A percentile compares a stretch with the other conserved stretches of the same genome.
Conservation (phyloP, 257 asterid genomes). For the Lithospermum erythrorhizon region DNA sequence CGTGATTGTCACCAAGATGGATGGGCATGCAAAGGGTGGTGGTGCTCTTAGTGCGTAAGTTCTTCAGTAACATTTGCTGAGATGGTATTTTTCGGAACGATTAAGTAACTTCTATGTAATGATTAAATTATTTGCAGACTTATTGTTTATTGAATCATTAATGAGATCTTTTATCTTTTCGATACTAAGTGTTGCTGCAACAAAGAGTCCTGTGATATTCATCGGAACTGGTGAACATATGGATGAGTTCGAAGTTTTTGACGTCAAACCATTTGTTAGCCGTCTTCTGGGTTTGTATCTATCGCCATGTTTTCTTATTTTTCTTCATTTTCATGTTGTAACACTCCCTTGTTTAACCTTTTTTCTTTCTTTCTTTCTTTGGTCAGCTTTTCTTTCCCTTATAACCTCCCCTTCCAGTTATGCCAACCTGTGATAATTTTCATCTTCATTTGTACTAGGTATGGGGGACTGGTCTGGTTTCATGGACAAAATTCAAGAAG, state of each 20-base stretch:
- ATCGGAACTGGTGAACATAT: conserved; percentile 97
- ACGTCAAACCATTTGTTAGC: conserved; percentile 95
- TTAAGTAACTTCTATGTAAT: too few relatives aligned
- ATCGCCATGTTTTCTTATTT: too few relatives aligned
- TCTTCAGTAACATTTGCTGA: not conserved
- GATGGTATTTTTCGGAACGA: too few relatives aligned
- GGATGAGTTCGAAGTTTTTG: conserved; percentile 96
- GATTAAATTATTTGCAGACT: too few relatives aligned
- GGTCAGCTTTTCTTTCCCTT: too few relatives aligned
- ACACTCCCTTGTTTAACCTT: not conserved
- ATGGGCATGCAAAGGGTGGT: conserved; percentile 99
- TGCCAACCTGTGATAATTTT: not conserved
- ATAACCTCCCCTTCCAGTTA: not conserved
- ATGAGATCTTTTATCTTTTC: not conserved
- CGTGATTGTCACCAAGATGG: conserved; percentile 95
- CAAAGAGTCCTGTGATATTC: conserved; percentile 90
- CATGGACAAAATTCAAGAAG: conserved; percentile 94
- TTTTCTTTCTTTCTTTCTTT: not conserved
- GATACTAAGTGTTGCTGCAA: conserved; percentile 79
- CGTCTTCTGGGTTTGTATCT: conserved; percentile 72
- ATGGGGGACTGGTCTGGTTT: conserved; percentile 99
- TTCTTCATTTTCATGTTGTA: too few relatives aligned
- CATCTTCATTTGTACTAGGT: conserved; percentile 27
- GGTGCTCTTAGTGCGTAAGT: conserved; percentile 99
- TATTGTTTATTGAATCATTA: not conserved